Evolutionary conservation across 768 basidiomycete genomes (phyloP), one percentile per base, ranked within the genome.

Genomic region (Hericium coralloides): DNA sequence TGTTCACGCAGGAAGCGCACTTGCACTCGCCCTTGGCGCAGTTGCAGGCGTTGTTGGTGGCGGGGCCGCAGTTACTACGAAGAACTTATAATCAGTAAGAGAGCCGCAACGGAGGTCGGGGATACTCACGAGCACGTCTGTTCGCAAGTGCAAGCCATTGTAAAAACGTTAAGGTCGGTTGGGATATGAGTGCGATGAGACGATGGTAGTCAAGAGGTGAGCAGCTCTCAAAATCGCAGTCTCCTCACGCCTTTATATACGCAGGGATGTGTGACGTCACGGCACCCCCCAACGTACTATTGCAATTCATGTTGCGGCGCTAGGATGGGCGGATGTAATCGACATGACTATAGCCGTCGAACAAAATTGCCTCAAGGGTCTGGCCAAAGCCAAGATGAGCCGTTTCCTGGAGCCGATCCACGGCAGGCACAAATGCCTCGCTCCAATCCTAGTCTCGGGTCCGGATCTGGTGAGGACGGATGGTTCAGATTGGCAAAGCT

Each of bases 211-310:
- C 15, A 20, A 23, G 25, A 49, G 26, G 22, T 17, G 22, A 9
- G 31, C 31, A 25, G 17, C 22, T 23, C 3, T 15, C 18, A 26
- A 22, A 26, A 49, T 22, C n/a, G 7, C 7, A 20, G 20, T 12
- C 20, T n/a, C 20, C n/a, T 20, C 49, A 94, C 95, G 95, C 95
- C 94, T 71, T 89, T 90, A 36, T 97, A 95, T 75, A 94, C 94
- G n/a, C 75, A 81, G 58, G 93, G 98, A 74, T 76, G 98, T 60
- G 76, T 97, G 63, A 77, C 81, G 18, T 94, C 97, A 68, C 81
- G 92, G 45, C 85, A 83, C n/a, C 95, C 95, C 14, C 84, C 98
- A 38, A 90, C 98, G 89, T 95, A 95, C 67, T 8, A 9, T 31
- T 31, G 31, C 4, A 31, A 31, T 31, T 31, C 31, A 31, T 6